Evolutionary conservation across 2,329 filamentous ascomycete species (phyloP).

Genomic region (Colletotrichum falcatum): DNA sequence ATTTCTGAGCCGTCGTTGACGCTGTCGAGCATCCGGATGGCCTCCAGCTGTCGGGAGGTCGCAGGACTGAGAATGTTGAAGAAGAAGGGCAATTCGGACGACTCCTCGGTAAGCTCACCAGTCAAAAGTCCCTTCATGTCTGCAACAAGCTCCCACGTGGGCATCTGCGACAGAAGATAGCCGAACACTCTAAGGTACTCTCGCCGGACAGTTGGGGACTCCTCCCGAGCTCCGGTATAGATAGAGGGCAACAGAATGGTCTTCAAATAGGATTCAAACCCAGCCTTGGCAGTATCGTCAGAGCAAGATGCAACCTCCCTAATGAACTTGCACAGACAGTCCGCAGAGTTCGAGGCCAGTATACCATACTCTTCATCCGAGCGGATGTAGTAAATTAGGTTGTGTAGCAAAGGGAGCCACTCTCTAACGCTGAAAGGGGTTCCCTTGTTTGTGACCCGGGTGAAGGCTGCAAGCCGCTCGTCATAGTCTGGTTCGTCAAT

Average conservation of each 20-base stretch:
- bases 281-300: constrained; percentile 55
- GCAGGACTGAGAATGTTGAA: constrained; percentile 92
- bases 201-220: constrained; percentile 84
- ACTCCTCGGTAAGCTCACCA: constrained; percentile 71
- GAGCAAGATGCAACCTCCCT: constrained; percentile 66
- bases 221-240: constrained; percentile 79
- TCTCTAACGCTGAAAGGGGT: constrained; percentile 73
- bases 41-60: constrained; percentile 85
- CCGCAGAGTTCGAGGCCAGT: constrained; percentile 81
- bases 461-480: constrained; percentile 81
- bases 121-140: constrained; percentile 78
- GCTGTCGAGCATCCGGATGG: constrained; percentile 79
- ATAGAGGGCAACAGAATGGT: constrained; percentile 79
- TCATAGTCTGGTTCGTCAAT: constrained; percentile 93
- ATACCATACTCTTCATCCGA: constrained; percentile 91
- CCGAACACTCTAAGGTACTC: constrained; percentile 87
- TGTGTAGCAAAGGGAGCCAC: constrained; percentile 90
- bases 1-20: constrained; percentile 75
- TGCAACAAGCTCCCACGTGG: constrained; percentile 75
- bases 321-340: constrained; percentile 83
- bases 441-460: constrained; percentile 73
- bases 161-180: constrained; percentile 78
- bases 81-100: constrained; percentile 80
- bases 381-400: constrained; percentile 87
- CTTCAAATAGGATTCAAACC: constrained; percentile 70